A percentile compares a stretch with the other conserved stretches of the same genome.
Evolutionary conservation across 2,329 filamentous ascomycete species (phyloP).

Genomic region (Stenocarpella maydis): DNA sequence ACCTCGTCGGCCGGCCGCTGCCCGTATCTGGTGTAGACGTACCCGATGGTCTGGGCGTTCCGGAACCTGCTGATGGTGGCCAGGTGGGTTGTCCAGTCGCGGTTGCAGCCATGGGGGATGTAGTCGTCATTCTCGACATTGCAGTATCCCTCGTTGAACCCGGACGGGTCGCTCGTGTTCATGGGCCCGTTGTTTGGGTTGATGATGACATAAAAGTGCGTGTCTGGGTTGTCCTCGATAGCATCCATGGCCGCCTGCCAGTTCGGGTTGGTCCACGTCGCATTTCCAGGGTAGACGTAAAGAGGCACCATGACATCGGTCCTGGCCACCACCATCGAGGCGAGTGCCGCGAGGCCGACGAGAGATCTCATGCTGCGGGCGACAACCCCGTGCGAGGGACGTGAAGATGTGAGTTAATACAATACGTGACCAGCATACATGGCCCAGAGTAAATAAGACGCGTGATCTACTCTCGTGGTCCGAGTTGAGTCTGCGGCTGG

Average conservation of each 20-base stretch:
- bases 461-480: background rate
- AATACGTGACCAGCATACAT: background rate
- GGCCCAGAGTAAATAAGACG: background rate
- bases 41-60: conserved; percentile 37
- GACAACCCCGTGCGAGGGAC: background rate
- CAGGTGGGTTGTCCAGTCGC: conserved; percentile 37
- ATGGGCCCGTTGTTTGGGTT: conserved; percentile 36
- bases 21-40: conserved; percentile 35
- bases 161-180: conserved; percentile 32
- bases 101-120: conserved; percentile 36
- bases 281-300: conserved; percentile 34
- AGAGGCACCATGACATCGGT: conserved; percentile 35
- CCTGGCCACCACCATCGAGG: conserved; percentile 24
- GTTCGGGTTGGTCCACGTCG: conserved; percentile 34
- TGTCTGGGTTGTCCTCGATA: conserved; percentile 28
- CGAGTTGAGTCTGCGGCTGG: background rate
- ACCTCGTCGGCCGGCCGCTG: conserved; percentile 17
- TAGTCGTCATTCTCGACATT: conserved; percentile 32
- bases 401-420: background rate
- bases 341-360: conserved; percentile 26
- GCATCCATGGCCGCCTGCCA: conserved; percentile 35
- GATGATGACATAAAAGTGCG: conserved; percentile 36
- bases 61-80: conserved; percentile 32
- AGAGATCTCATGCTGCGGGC: conserved; percentile 24
- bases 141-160: conserved; percentile 32